Evolutionary conservation across 179 eudicot genomes (phyloP), one percentile per base, ranked within the genome.

Genomic region (Carnegiea gigantea): DNA sequence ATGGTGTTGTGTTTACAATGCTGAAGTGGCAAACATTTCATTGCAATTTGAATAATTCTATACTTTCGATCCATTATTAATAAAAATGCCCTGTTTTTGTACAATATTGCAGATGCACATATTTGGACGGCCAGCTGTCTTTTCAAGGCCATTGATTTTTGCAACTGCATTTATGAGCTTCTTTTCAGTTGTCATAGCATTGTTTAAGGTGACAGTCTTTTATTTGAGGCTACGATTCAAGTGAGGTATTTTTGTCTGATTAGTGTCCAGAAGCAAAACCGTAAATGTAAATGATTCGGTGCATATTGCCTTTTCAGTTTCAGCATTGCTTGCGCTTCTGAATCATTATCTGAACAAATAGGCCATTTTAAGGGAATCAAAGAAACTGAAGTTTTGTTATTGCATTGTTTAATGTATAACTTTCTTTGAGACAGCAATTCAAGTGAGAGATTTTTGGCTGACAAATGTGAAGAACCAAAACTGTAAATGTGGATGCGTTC

Each of bases 91-190:
- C 76, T 40, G 17, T 80, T 59, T 76, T 43, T 68, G 33, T 68
- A 26, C 73, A 81, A 85, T 78, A 87, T 82, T 86, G 74, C 94
- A 96, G 99, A 92, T 90, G 75, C 88, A 87, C 83, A 96, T 94
- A 36, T 94, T 81, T 82, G 88, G 91, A 86, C 88, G 96, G 83
- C 91, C 96, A 70, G 93, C 92, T 78, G 83, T 91, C 86, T 86
- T 96, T 67, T 88, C 99, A 70, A 89, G 92, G 88, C 91, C 99
- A 28, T 73, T 96, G 88, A 89, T 96, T 40, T 96, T 96, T 82
- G 99, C 99, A 51, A 96, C 99, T 73, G 98, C 96, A 78, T 96
- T 96, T 83, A 96, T 96, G 99, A 94, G 98, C 88, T 96, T 96
- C 93, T 96, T 96, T 89, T 96, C 99, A 10, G 97, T 96, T 76